A percentile compares a stretch with the other conserved stretches of the same genome.
Evolutionary conservation across 805 yeast genomes (phyloP).

Genomic region (Monosporozyma unispora): DNA sequence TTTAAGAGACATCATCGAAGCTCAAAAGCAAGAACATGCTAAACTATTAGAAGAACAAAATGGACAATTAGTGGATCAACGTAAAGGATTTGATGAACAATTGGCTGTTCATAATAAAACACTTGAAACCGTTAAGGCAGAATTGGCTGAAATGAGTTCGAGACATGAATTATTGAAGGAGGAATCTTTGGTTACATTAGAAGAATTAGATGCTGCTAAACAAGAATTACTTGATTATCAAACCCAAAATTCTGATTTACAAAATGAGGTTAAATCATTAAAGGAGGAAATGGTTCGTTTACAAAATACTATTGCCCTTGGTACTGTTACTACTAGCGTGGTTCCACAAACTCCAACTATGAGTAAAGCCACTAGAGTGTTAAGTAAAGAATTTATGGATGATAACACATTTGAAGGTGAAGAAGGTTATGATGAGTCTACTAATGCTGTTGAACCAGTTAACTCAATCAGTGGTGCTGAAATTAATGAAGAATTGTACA

Average conservation of each 20-base stretch:
- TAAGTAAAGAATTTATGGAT: constrained; percentile 3
- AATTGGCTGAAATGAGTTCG: constrained; percentile 50
- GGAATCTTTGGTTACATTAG: constrained; percentile 53
- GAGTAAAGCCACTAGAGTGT: constrained; percentile 10
- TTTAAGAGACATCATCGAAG: constrained; percentile 45
- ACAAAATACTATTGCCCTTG: constrained; percentile 30
- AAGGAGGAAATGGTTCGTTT: constrained; percentile 41
- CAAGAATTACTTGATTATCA: constrained; percentile 49
- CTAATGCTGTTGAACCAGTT: constrained; percentile 23
- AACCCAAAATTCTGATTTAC: constrained; percentile 57
- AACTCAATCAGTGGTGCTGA: constrained; percentile 48
- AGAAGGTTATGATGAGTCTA: constrained; percentile 2
- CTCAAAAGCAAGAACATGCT: constrained; percentile 46
- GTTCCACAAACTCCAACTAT: constrained; percentile 30
- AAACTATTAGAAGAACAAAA: constrained; percentile 38
- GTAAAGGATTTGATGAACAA: constrained; percentile 45
- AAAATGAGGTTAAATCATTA: constrained; percentile 43
- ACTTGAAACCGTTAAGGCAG: constrained; percentile 47
- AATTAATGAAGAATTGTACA: constrained; percentile 67
- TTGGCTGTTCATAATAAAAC: constrained; percentile 46
- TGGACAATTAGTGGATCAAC: constrained; percentile 40
- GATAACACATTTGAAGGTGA: constrained; percentile 8
- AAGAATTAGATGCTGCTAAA: constrained; percentile 53
- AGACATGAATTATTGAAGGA: constrained; percentile 55
- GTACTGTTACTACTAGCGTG: constrained; percentile 21